phyloP scores from a whole-genome alignment of 140 eudicot species.

The Ambrosia hybrid region DNA sequence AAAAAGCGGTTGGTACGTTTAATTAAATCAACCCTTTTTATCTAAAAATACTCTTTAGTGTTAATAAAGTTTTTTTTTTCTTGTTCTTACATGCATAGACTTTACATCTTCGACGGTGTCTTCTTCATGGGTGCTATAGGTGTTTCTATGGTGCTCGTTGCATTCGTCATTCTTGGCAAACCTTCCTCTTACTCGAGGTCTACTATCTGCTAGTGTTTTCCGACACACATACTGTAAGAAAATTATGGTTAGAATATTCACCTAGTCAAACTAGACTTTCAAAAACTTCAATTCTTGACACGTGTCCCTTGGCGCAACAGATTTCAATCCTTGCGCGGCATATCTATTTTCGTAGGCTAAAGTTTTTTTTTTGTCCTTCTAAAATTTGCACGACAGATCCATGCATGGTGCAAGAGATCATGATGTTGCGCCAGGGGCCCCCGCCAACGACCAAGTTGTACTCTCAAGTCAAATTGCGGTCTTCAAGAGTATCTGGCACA shows the following conservation, averaged over 20 bases:
- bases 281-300: no score
- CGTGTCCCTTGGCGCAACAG: not conserved
- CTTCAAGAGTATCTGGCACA: no score
- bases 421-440: not conserved
- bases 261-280: not conserved
- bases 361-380: not conserved
- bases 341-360: not conserved
- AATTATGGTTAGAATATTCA: not conserved
- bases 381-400: not conserved
- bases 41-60: not conserved
- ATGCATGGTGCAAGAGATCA: not conserved
- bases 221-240: constrained; percentile 86
- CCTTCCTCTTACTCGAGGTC: constrained; percentile 99
- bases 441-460: not conserved
- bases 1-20: no score
- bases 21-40: not conserved
- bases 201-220: constrained; percentile 93
- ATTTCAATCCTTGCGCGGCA: not conserved
- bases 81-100: constrained; percentile 39
- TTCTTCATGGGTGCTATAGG: constrained; percentile 55
- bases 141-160: constrained; percentile 52
- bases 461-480: no score
- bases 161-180: constrained; percentile 89
- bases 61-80: not conserved
- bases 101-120: constrained; percentile 74